Base-by-base conservation (phyloP, 2,329 filamentous ascomycete genomes). In the Cytospora leucostoma region DNA sequence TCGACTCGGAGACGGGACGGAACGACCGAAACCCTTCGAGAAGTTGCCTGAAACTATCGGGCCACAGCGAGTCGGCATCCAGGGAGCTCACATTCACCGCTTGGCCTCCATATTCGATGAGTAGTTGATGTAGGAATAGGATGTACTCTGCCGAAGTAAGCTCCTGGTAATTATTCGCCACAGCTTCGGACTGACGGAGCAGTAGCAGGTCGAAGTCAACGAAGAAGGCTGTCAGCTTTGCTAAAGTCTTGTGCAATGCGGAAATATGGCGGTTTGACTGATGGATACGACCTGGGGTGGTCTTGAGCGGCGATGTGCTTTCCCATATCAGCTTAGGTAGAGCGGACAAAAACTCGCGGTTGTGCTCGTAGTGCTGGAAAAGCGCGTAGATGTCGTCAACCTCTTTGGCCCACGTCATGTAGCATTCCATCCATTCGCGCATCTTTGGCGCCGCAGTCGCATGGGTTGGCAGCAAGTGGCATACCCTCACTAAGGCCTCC, bases 161-260 rank as follows among this genome's bases (percentile, higher is more conserved):
- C 13, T 79, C 76, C 12, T 77, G 74, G 8, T 76, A 71, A 21
- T 70, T 70, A 4, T 70, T 67, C 10, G 52, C 49, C 35, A 34
- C 44, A 17, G 73, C 73, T 12, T 74, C 74, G 7, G 71, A 67
- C 3, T 68, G 53, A 32, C 38, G 59, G 7, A 82, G 65, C 2
- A 73, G 74, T 56, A 70, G 70, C 40, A 75, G 68, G 68, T 88
- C 86, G 65, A 85, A 72, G 15, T 74, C 70, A 59, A 87, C 73
- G 64, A 87, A 82, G 65, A 78, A 79, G 13, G 80, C 82, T 1
- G 84, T 75, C 52, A 88, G 71, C 62, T 73, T 77, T n/a, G 82
- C 78, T 66, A 81, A 82, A 2, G 70, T 70, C 11, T 67, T 65
- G 66, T 78, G 81, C 50, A 83, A 74, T 0, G 70, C 68, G n/a